phyloP scores from a whole-genome alignment of 768 basidiomycete species.

The Sporobolomyces pararoseus region DNA sequence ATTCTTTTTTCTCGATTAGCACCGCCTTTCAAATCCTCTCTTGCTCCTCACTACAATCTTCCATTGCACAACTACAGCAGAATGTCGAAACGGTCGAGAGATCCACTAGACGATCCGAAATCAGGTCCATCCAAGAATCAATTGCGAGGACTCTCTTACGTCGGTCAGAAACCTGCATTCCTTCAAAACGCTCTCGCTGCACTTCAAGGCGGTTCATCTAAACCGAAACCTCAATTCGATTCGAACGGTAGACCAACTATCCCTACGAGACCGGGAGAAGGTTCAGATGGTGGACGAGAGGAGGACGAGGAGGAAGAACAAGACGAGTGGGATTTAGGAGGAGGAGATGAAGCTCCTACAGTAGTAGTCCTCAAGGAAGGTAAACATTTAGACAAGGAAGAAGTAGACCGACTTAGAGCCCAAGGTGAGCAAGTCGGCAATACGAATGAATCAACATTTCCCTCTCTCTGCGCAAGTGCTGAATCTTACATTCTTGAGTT shows the following conservation, averaged over 20 bases:
- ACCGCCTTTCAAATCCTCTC: neutral
- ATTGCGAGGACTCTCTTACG: slow-evolving; percentile 20
- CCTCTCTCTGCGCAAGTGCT: neutral
- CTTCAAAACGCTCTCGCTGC: slow-evolving; percentile 31
- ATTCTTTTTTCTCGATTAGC: neutral
- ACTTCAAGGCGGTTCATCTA: slow-evolving; percentile 5
- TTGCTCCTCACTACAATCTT: no score
- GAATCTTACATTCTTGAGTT: no score
- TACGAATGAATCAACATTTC: no score
- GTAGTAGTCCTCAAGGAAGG: slow-evolving; percentile 36
- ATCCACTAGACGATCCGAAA: slow-evolving; percentile 26
- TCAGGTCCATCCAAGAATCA: slow-evolving; percentile 19
- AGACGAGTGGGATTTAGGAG: slow-evolving; percentile 26
- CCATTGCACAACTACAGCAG: no score
- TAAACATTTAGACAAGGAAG: slow-evolving; percentile 27
- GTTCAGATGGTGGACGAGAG: neutral
- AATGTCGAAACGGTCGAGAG: slow-evolving; percentile 24
- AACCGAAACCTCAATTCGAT: neutral
- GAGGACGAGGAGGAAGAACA: slow-evolving; percentile 7
- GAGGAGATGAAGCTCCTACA: slow-evolving; percentile 30
- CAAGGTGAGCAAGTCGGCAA: neutral
- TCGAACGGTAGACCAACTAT: slow-evolving; percentile 24
- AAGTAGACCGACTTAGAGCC: slow-evolving; percentile 31
- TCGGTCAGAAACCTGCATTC: slow-evolving; percentile 33
- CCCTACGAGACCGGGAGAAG: slow-evolving; percentile 16